Evolutionary conservation across 2,329 filamentous ascomycete genomes (phyloP).

Genomic region (Cladophialophora yegresii): DNA sequence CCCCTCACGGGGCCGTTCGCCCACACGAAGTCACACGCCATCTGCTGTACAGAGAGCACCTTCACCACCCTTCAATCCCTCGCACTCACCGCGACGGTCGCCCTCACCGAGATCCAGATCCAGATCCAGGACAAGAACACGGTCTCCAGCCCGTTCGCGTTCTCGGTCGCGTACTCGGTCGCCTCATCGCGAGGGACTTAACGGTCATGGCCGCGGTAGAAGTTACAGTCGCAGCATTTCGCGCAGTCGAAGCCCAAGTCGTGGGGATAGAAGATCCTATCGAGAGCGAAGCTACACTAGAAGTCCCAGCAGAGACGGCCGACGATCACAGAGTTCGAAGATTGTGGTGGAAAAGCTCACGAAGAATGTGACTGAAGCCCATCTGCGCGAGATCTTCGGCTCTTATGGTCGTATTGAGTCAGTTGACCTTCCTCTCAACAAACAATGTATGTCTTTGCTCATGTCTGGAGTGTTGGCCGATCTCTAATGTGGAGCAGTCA

Average conservation of each 20-base stretch:
- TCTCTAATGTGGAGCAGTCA: slow-evolving; percentile 57
- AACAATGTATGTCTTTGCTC: slow-evolving; percentile 64
- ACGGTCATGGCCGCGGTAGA: slow-evolving; percentile 35
- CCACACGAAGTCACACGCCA: slow-evolving; percentile 34
- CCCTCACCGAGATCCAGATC: slow-evolving; percentile 37
- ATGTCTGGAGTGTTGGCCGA: background rate
- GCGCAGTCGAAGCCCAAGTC: slow-evolving; percentile 46
- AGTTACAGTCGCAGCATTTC: slow-evolving; percentile 36
- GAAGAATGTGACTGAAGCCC: slow-evolving; percentile 87
- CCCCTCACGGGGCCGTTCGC: slow-evolving; percentile 35
- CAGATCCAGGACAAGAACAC: slow-evolving; percentile 10
- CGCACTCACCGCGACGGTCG: slow-evolving; percentile 40
- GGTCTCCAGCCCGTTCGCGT: slow-evolving; percentile 38
- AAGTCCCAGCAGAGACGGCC: slow-evolving; percentile 40
- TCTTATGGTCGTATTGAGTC: slow-evolving; percentile 83
- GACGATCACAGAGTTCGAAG: slow-evolving; percentile 53
- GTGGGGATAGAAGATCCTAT: slow-evolving; percentile 43
- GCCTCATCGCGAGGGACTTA: slow-evolving; percentile 34
- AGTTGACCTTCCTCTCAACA: slow-evolving; percentile 86
- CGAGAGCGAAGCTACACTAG: slow-evolving; percentile 45
- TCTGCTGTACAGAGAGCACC: slow-evolving; percentile 28
- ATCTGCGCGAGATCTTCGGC: slow-evolving; percentile 89
- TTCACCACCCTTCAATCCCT: slow-evolving; percentile 33
- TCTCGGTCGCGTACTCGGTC: slow-evolving; percentile 39
- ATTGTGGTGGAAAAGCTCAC: slow-evolving; percentile 95